These are phyloP conservation scores for Massariosphaeria phaeospora DNA, from an alignment of 495 filamentous ascomycete genomes.

Conservation along the genomic window DNA sequence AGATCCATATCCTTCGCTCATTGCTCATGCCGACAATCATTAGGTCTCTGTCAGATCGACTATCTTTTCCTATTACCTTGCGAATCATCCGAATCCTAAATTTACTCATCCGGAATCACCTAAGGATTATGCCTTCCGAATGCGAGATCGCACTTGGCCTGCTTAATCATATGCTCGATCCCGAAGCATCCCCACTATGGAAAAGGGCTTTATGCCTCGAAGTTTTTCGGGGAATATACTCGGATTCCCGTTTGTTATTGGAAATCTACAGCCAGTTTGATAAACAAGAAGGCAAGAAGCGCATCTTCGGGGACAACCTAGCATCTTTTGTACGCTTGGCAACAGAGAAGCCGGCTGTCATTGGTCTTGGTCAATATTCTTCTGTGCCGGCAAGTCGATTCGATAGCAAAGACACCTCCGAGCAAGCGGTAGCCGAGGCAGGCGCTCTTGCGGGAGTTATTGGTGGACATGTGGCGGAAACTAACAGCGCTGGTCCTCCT, in stretches of 20 bases:
- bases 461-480: slow-evolving; percentile 57
- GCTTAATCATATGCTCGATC: slow-evolving; percentile 84
- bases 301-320: slow-evolving; percentile 74
- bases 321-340: slow-evolving; percentile 80
- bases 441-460: slow-evolving; percentile 86
- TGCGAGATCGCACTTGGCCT: slow-evolving; percentile 79
- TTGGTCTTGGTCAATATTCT: slow-evolving; percentile 82
- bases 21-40: slow-evolving; percentile 79
- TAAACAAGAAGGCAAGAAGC: slow-evolving; percentile 62
- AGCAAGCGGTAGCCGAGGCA: slow-evolving; percentile 82
- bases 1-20: slow-evolving; percentile 70
- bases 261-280: slow-evolving; percentile 80
- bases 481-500: slow-evolving; percentile 44
- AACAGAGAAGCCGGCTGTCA: slow-evolving; percentile 80
- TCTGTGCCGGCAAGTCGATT: slow-evolving; percentile 58
- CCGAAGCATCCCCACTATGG: slow-evolving; percentile 71
- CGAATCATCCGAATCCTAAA: slow-evolving; percentile 77
- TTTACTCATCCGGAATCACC: slow-evolving; percentile 68
- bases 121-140: slow-evolving; percentile 68
- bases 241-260: slow-evolving; percentile 69
- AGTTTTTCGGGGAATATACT: slow-evolving; percentile 75
- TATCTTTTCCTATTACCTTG: slow-evolving; percentile 76
- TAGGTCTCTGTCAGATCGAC: slow-evolving; percentile 68
- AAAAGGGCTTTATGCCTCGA: slow-evolving; percentile 88
- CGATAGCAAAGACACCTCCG: slow-evolving; percentile 48